Percentiles rank a stretch among this genome's conserved stretches.
Conservation (phyloP, 202 grass and related monocot species). For the Carex sylvatica region DNA sequence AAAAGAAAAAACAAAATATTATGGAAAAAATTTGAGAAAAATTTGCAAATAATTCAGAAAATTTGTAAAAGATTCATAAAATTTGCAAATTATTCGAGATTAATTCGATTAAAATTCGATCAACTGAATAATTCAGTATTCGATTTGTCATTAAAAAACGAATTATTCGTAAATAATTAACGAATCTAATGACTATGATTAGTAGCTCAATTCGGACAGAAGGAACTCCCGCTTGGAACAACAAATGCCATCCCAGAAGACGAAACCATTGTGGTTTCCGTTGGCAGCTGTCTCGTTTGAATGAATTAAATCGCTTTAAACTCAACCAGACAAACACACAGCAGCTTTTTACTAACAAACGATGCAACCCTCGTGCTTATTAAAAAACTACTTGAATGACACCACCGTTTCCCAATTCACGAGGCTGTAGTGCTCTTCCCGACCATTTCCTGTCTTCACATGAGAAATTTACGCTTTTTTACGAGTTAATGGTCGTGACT, state of each 20-base stretch:
- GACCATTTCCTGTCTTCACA: neutral
- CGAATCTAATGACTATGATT: too few species aligned
- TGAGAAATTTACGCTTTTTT: neutral
- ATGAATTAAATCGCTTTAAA: neutral
- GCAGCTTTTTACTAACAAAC: slow-evolving; percentile 28
- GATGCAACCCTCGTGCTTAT: slow-evolving; percentile 23
- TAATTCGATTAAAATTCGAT: too few species aligned
- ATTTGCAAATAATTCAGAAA: too few species aligned
- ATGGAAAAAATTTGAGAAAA: too few species aligned
- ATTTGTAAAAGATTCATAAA: too few species aligned
- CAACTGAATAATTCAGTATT: too few species aligned
- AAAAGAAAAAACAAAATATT: too few species aligned
- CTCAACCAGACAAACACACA: slow-evolving; percentile 1
- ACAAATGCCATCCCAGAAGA: neutral
- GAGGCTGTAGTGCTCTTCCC: slow-evolving; percentile 3
- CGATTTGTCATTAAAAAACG: too few species aligned
- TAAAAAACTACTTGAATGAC: slow-evolving; percentile 11
- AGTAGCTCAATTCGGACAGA: too few species aligned
- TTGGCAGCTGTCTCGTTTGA: neutral
- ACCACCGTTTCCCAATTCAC: slow-evolving; percentile 29
- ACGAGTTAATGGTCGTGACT: neutral
- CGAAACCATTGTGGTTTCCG: neutral
- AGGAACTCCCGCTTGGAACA: neutral
- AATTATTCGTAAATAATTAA: too few species aligned
- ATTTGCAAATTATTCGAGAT: too few species aligned